Conservation (phyloP, 345 rosid genomes). For the Hypericum androsaemum region DNA sequence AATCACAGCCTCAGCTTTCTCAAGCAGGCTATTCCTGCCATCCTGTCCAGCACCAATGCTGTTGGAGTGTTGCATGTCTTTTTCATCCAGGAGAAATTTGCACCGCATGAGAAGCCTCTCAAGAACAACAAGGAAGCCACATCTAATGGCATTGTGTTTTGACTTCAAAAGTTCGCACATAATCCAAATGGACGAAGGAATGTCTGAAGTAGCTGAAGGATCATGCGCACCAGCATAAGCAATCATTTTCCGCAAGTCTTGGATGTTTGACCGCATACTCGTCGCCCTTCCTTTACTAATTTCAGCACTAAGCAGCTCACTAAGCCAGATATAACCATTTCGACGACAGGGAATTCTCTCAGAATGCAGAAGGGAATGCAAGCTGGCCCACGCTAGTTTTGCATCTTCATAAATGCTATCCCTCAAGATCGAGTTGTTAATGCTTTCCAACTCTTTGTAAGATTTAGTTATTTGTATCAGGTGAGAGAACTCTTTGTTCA, state of each 20-base stretch:
- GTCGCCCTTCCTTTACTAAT: conserved; percentile 59
- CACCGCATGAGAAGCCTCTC: conserved; percentile 97
- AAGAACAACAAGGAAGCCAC: conserved; percentile 81
- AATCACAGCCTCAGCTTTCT: conserved; percentile 88
- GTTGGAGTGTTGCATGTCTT: conserved; percentile 51
- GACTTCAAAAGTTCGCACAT: conserved; percentile 94
- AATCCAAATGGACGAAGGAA: conserved; percentile 73
- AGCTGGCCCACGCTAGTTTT: conserved; percentile 71
- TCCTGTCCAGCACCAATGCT: conserved; percentile 32
- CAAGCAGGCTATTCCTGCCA: conserved; percentile 48
- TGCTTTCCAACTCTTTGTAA: conserved; percentile 49
- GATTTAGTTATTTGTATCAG: conserved; percentile 71
- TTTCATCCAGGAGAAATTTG: conserved; percentile 83
- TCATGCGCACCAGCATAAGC: conserved; percentile 60
- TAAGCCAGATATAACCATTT: conserved; percentile 92
- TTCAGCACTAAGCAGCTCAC: conserved; percentile 88
- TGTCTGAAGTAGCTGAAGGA: conserved; percentile 53
- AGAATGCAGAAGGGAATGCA: conserved; percentile 96
- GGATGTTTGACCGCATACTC: conserved; percentile 62
- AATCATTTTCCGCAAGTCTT: conserved; percentile 55
- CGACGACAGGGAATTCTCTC: conserved; percentile 66
- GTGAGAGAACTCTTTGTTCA: conserved; percentile 76
- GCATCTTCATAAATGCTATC: conserved; percentile 41
- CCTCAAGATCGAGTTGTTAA: conserved; percentile 31
- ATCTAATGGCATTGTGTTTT: conserved; percentile 51